phyloP scores from a whole-genome alignment of 768 basidiomycete genomes.

The Leccinum aurantiacum region DNA sequence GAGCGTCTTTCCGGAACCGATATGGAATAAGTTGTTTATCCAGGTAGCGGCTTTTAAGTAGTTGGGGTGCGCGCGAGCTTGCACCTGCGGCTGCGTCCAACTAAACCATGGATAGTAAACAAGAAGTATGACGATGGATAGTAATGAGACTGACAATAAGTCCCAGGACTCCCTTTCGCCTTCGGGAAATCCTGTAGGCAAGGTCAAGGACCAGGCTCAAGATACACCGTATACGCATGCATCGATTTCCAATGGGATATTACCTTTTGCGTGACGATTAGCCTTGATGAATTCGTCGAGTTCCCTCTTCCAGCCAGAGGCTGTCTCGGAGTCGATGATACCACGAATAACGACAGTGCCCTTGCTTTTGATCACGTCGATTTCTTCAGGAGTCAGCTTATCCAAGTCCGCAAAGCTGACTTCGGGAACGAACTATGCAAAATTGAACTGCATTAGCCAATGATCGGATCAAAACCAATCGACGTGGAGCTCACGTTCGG shows the following conservation, averaged over 20 bases:
- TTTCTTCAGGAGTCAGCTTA: no score
- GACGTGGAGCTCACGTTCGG: no score
- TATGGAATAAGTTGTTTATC: slow-evolving; percentile 38
- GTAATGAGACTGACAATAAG: slow-evolving; percentile 52
- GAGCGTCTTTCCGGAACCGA: slow-evolving; percentile 35
- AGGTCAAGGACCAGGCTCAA: not conserved
- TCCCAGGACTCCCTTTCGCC: slow-evolving; percentile 70
- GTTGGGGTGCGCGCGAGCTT: no score
- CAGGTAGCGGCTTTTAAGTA: no score
- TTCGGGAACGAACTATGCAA: no score
- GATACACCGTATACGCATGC: not conserved
- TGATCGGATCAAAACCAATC: no score
- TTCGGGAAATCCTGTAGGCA: slow-evolving; percentile 46
- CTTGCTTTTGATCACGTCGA: slow-evolving; percentile 45
- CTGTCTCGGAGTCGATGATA: slow-evolving; percentile 59
- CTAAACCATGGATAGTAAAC: slow-evolving; percentile 20
- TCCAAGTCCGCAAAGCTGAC: no score
- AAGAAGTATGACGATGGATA: not conserved
- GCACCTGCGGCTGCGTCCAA: slow-evolving; percentile 37
- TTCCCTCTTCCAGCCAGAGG: slow-evolving; percentile 54
- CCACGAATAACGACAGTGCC: slow-evolving; percentile 63
- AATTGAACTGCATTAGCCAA: no score
- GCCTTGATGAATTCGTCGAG: slow-evolving; percentile 54
- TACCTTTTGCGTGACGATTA: slow-evolving; percentile 61
- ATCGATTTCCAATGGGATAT: not conserved